Evolutionary conservation across 768 basidiomycete species (phyloP).

Genomic region (Leccinellum luteum): DNA sequence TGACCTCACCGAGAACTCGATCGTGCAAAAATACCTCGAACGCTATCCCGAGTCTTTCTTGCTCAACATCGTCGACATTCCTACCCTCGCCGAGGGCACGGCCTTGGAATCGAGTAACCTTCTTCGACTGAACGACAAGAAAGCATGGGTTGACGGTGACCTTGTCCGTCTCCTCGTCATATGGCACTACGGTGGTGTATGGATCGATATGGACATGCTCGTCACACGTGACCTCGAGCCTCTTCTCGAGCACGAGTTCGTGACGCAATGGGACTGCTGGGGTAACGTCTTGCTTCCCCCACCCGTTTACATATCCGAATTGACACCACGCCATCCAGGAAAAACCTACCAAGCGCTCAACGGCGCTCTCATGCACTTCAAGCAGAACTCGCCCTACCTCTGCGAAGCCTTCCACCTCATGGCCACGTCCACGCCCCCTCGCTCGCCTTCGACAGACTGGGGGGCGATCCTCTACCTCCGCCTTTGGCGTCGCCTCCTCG

Average conservation of each 20-base stretch:
- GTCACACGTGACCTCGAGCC: slow-evolving; percentile 84
- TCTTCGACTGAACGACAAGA: slow-evolving; percentile 62
- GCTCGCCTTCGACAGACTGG: slow-evolving; percentile 87
- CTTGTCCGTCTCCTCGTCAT: slow-evolving; percentile 82
- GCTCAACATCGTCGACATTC: slow-evolving; percentile 65
- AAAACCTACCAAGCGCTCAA: slow-evolving; percentile 79
- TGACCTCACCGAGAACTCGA: slow-evolving; percentile 52
- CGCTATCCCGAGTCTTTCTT: slow-evolving; percentile 71
- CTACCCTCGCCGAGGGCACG: slow-evolving; percentile 69
- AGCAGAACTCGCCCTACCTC: slow-evolving; percentile 86
- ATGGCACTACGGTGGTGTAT: slow-evolving; percentile 89
- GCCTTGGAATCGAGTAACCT: slow-evolving; percentile 62
- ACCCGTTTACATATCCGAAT: neutral
- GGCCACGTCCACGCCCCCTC: slow-evolving; percentile 68
- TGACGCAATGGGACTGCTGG: slow-evolving; percentile 99
- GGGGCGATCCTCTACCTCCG: slow-evolving; percentile 89
- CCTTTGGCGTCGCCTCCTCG: slow-evolving; percentile 82
- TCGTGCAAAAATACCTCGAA: slow-evolving; percentile 58
- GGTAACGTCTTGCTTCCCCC: slow-evolving; percentile 44
- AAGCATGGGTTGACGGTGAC: slow-evolving; percentile 96
- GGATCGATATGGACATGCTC: slow-evolving; percentile 97
- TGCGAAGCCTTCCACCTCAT: slow-evolving; percentile 97
- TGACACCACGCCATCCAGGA: slow-evolving; percentile 40
- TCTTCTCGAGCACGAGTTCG: slow-evolving; percentile 89
- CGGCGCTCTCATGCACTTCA: slow-evolving; percentile 94